Percentiles rank a stretch among this genome's conserved stretches.
Evolutionary conservation across 805 yeast genomes (phyloP).

Genomic region (Candida loeiensis): DNA sequence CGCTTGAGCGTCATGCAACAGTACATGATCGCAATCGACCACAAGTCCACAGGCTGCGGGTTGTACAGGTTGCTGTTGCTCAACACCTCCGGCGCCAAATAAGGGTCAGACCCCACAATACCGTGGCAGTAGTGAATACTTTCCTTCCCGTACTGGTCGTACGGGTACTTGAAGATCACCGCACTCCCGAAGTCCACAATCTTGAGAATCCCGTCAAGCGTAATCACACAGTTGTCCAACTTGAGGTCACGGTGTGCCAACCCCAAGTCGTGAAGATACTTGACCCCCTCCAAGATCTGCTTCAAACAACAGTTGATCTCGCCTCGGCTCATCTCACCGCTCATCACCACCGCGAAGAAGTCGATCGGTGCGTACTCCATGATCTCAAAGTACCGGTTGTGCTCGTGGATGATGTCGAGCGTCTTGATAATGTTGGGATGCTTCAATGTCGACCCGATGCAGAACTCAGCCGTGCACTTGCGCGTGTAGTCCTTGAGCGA

Average conservation of each 20-base stretch:
- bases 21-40: constrained; percentile 82
- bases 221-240: constrained; percentile 78
- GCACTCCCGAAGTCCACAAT: constrained; percentile 84
- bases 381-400: constrained; percentile 72
- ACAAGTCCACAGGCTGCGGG: constrained; percentile 75
- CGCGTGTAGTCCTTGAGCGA: constrained; percentile 74
- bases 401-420: constrained; percentile 69
- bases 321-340: constrained; percentile 74
- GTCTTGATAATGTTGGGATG: constrained; percentile 82
- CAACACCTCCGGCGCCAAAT: constrained; percentile 77
- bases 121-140: constrained; percentile 47
- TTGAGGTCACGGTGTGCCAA: constrained; percentile 81
- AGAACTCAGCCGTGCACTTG: constrained; percentile 84
- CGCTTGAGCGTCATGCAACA: constrained; percentile 84
- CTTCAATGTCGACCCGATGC: constrained; percentile 77
- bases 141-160: constrained; percentile 33
- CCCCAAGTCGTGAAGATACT: constrained; percentile 72
- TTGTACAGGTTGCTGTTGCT: constrained; percentile 56
- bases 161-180: constrained; percentile 76
- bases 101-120: constrained; percentile 83
- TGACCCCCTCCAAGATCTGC: constrained; percentile 70
- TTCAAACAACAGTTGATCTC: constrained; percentile 80
- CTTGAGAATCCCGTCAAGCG: constrained; percentile 68
- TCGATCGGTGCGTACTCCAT: constrained; percentile 93
- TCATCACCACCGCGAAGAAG: constrained; percentile 84